Evolutionary conservation across 139 green algal species (phyloP), one percentile per base, ranked within the genome.

Genomic region (Chlorella sp.): DNA sequence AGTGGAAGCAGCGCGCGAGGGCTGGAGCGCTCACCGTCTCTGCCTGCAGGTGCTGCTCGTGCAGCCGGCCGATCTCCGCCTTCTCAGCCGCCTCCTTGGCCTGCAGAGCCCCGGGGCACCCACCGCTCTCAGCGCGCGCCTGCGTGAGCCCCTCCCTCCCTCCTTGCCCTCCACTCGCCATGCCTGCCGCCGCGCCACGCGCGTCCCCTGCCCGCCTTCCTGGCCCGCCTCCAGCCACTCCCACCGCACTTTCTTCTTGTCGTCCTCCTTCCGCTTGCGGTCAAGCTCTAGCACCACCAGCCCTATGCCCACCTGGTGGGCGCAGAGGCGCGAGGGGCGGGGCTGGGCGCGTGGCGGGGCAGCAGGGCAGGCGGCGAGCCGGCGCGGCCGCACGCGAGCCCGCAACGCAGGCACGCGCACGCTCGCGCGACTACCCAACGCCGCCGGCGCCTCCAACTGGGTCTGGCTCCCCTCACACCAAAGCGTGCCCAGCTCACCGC

Each of bases 181-280:
- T 60, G 17, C 74, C 74, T 53, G 46, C 33, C 63, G 41, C 21
- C 19, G n/a, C n/a, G n/a, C n/a, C n/a, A 71, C 19, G 46, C 74
- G 74, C 29, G 43, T 60, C 29, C 43, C 51, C 66, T 80, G 74
- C 60, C 42, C 11, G 19, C 11, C 38, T 7, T 29, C 43, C 38
- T 60, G 61, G 21, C 48, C 25, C 31, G 23, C 25, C 33, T 1
- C n/a, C 21, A 35, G 42, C 40, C 21, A 6, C 41, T 53, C 41
- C 27, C 35, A 33, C 29, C 69, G 36, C 14, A 41, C 61, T 66
- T 73, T 81, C 73, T 84, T 84, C 11, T 41, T 73, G 1, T 8
- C 33, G 25, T 84, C 79, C 42, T 84, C 79, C 23, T 68, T 72
- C 41, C 70, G 64, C 73, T 81, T 81, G 8, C 79, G 64, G 9